Conservation (phyloP, 1,139 yeast species). For the Blastobotrys persicus region DNA sequence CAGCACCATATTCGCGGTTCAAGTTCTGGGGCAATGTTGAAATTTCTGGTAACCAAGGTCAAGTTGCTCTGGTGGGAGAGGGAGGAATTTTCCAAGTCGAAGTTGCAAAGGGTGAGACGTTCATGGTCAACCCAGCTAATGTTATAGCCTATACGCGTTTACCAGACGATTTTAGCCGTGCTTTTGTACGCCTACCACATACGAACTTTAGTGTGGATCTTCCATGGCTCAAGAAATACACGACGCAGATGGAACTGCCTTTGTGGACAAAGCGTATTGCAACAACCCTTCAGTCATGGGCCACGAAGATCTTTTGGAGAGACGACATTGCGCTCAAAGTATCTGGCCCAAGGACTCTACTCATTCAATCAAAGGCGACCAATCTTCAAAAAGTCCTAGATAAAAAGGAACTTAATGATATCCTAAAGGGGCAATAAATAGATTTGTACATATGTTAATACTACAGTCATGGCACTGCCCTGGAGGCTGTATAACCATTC, state of each 20-base stretch:
- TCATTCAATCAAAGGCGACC: slow-evolving; percentile 23
- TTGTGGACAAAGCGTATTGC: slow-evolving; percentile 12
- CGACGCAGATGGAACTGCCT: too few relatives aligned
- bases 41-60: slow-evolving; percentile 24
- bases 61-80: slow-evolving; percentile 36
- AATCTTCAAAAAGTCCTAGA: slow-evolving; percentile 19
- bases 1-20: slow-evolving; percentile 18
- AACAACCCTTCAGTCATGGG: slow-evolving; percentile 16
- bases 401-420: slow-evolving; percentile 20
- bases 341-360: slow-evolving; percentile 26
- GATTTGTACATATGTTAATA: too few relatives aligned
- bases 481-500: too few relatives aligned
- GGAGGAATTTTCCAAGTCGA: slow-evolving; percentile 37
- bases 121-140: slow-evolving; percentile 34
- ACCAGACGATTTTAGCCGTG: slow-evolving; percentile 12
- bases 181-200: slow-evolving; percentile 24
- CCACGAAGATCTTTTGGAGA: slow-evolving; percentile 21
- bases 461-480: too few relatives aligned
- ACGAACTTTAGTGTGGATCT: slow-evolving; percentile 21
- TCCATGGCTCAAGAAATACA: slow-evolving; percentile 19
- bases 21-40: slow-evolving; percentile 33
- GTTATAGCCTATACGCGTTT: slow-evolving; percentile 34
- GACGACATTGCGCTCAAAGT: slow-evolving; percentile 23
- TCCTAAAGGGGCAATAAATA: too few relatives aligned
- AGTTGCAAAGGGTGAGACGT: slow-evolving; percentile 31